phyloP scores from a whole-genome alignment of 2,329 filamentous ascomycete species.

The Penicillium sp. region DNA sequence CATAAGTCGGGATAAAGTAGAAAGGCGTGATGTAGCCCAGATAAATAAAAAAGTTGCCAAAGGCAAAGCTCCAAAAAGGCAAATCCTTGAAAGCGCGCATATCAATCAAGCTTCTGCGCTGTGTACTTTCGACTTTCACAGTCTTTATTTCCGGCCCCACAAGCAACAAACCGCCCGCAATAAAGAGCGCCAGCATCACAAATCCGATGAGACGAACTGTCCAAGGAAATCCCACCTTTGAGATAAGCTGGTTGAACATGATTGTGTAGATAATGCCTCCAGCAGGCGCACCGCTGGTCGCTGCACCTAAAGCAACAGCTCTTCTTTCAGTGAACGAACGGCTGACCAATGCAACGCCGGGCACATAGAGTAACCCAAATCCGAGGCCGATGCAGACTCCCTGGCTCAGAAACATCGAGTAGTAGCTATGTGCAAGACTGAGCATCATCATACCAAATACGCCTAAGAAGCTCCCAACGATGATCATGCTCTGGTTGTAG shows the following conservation, averaged over 20 bases:
- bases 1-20: constrained; percentile 42
- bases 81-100: constrained; percentile 46
- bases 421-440: constrained; percentile 36
- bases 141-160: constrained; percentile 20
- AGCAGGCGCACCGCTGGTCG: constrained; percentile 54
- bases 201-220: constrained; percentile 56
- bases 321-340: constrained; percentile 55
- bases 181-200: constrained; percentile 46
- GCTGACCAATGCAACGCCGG: constrained; percentile 48
- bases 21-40: constrained; percentile 51
- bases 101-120: constrained; percentile 42
- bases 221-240: constrained; percentile 57
- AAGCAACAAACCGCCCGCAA: constrained; percentile 10
- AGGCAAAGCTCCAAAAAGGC: constrained; percentile 43
- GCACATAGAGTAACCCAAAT: constrained; percentile 42
- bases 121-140: background rate
- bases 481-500: constrained; percentile 37
- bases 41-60: constrained; percentile 39
- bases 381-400: constrained; percentile 49
- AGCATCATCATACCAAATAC: constrained; percentile 45
- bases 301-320: constrained; percentile 54
- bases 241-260: constrained; percentile 50
- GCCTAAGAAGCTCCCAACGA: constrained; percentile 34
- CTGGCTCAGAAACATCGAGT: constrained; percentile 38
- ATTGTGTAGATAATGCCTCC: constrained; percentile 60